phyloP scores from a whole-genome alignment of 768 basidiomycete genomes.

The Termitomyces bulborhizus region DNA sequence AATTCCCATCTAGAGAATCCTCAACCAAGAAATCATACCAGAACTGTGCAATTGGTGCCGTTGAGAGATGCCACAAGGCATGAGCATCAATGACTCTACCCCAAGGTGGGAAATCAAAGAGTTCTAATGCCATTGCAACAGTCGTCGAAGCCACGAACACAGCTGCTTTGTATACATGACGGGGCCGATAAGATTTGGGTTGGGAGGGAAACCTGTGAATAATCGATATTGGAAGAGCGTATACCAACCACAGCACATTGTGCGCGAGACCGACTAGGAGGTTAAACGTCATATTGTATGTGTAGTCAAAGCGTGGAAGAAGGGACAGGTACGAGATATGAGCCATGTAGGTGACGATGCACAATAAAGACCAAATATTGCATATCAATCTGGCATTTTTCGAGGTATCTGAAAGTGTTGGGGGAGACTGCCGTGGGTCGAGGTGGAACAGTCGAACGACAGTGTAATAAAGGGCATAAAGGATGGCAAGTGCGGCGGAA shows the following conservation, averaged over 20 bases:
- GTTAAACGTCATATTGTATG: constrained; percentile 90
- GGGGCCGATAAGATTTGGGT: constrained; percentile 53
- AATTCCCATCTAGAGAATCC: constrained; percentile 67
- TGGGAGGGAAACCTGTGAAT: constrained; percentile 50
- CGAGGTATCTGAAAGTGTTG: constrained; percentile 18
- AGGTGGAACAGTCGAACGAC: constrained; percentile 73
- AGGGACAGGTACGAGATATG: constrained; percentile 79
- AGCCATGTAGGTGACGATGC: constrained; percentile 47
- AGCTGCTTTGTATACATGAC: constrained; percentile 46
- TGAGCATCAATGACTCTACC: constrained; percentile 81
- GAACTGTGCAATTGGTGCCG: constrained; percentile 63
- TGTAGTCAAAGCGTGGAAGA: constrained; percentile 82
- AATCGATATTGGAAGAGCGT: constrained; percentile 50
- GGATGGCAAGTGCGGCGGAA: constrained; percentile 80
- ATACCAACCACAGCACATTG: constrained; percentile 77
- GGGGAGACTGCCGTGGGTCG: constrained; percentile 39
- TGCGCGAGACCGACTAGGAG: constrained; percentile 69
- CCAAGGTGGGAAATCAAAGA: constrained; percentile 88
- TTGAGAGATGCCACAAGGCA: constrained; percentile 87
- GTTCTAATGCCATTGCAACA: constrained; percentile 69
- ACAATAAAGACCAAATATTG: constrained; percentile 43
- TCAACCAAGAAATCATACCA: constrained; percentile 86
- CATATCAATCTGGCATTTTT: constrained; percentile 13
- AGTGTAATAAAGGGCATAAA: constrained; percentile 75
- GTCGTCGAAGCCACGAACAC: constrained; percentile 67